Evolutionary conservation across 2,329 filamentous ascomycete species (phyloP).

Genomic region (Chrysoporthe puriensis): DNA sequence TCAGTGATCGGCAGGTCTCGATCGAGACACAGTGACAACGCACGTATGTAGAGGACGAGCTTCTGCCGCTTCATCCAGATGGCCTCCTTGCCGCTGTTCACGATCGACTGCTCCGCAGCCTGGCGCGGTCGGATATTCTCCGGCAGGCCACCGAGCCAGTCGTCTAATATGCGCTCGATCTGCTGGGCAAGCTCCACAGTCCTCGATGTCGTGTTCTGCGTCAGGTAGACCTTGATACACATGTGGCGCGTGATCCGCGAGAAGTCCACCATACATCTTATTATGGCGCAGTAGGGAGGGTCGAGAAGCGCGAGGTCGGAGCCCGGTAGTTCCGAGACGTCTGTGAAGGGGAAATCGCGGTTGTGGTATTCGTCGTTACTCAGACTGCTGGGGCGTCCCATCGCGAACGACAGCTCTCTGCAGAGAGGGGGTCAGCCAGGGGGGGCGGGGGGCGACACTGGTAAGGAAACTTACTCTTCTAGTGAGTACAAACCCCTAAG

Average conservation of each 20-base stretch:
- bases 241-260: slow-evolving; percentile 35
- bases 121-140: slow-evolving; percentile 32
- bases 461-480: slow-evolving; percentile 42
- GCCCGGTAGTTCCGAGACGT: slow-evolving; percentile 21
- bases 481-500: slow-evolving; percentile 47
- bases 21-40: slow-evolving; percentile 13
- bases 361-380: slow-evolving; percentile 54
- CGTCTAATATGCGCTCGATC: slow-evolving; percentile 33
- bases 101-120: slow-evolving; percentile 27
- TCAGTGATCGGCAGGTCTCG: not conserved
- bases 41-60: slow-evolving; percentile 34
- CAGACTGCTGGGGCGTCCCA: slow-evolving; percentile 52
- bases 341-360: slow-evolving; percentile 38
- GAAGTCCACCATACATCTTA: slow-evolving; percentile 36
- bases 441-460: not conserved
- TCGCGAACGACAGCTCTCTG: slow-evolving; percentile 52
- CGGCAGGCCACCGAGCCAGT: slow-evolving; percentile 33
- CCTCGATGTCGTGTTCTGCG: slow-evolving; percentile 29
- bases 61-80: slow-evolving; percentile 37
- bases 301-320: slow-evolving; percentile 28
- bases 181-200: slow-evolving; percentile 33
- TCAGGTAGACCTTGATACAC: slow-evolving; percentile 34
- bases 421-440: not conserved
- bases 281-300: slow-evolving; percentile 35
- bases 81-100: slow-evolving; percentile 31